Evolutionary conservation across 768 basidiomycete species (phyloP).

Genomic region (Tylopilus sp.): DNA sequence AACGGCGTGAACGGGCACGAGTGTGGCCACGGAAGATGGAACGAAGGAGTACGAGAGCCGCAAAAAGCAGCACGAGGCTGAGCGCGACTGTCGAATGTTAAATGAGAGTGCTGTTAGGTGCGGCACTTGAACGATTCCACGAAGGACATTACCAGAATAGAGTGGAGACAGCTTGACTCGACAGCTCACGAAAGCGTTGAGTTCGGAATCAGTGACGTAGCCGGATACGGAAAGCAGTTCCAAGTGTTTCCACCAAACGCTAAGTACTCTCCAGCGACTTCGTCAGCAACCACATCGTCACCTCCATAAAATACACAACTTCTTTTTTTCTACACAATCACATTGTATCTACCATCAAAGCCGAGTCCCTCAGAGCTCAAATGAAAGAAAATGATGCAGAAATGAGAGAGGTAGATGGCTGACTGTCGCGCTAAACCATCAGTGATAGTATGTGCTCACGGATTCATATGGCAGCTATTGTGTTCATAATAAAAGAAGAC

Average conservation of each 20-base stretch:
- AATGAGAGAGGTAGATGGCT: no score
- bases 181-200: background rate
- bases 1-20: conserved; percentile 5
- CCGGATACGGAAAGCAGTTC: conserved; percentile 2
- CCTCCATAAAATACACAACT: no score
- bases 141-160: conserved; percentile 18
- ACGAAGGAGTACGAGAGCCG: conserved; percentile 17
- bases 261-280: no score
- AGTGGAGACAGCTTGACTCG: conserved; percentile 31
- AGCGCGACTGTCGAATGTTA: conserved; percentile 18
- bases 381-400: no score
- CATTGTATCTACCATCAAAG: no score
- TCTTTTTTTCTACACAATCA: no score
- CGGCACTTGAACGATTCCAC: background rate
- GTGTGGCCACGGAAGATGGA: conserved; percentile 1
- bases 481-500: no score
- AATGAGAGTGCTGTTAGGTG: background rate
- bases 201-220: conserved; percentile 3
- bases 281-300: no score
- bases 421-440: no score
- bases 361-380: no score
- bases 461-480: background rate
- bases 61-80: conserved; percentile 35
- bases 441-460: background rate
- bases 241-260: no score